A percentile compares a stretch with the other conserved stretches of the same genome.
Conservation (phyloP, 1,284 basidiomycete species). For the Phellinidium pouzarii region DNA sequence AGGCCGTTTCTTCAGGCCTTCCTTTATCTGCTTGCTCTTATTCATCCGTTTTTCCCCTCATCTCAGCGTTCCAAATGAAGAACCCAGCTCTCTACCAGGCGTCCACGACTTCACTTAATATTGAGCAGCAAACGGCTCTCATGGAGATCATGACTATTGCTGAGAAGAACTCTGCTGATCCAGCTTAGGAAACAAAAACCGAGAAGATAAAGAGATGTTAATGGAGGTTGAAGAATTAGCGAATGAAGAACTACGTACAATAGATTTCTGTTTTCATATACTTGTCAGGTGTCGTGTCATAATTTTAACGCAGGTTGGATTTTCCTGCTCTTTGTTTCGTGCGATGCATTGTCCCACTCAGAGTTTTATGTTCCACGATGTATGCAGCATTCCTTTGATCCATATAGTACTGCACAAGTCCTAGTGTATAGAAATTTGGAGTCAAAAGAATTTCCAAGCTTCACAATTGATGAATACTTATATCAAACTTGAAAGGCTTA, state of each 20-base stretch:
- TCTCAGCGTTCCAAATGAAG: constrained; percentile 64
- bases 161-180: constrained; percentile 21
- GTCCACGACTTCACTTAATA: constrained; percentile 58
- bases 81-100: constrained; percentile 60
- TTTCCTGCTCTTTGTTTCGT: too few relatives aligned
- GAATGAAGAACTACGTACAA: neutral
- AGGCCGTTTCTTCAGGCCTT: neutral
- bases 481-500: too few relatives aligned
- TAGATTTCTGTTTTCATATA: too few relatives aligned
- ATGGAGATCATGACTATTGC: constrained; percentile 77
- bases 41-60: neutral
- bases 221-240: neutral
- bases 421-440: too few relatives aligned
- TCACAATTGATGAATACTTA: too few relatives aligned
- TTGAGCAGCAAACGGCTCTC: constrained; percentile 69
- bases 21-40: neutral
- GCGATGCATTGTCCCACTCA: too few relatives aligned
- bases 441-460: too few relatives aligned
- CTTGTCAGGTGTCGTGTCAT: too few relatives aligned
- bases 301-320: too few relatives aligned
- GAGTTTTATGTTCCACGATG: too few relatives aligned
- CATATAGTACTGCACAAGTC: too few relatives aligned
- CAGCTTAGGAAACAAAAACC: neutral
- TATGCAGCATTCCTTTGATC: too few relatives aligned
- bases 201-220: neutral